Evolutionary conservation across 768 basidiomycete genomes (phyloP).

Genomic region (Tylopilus balloui): DNA sequence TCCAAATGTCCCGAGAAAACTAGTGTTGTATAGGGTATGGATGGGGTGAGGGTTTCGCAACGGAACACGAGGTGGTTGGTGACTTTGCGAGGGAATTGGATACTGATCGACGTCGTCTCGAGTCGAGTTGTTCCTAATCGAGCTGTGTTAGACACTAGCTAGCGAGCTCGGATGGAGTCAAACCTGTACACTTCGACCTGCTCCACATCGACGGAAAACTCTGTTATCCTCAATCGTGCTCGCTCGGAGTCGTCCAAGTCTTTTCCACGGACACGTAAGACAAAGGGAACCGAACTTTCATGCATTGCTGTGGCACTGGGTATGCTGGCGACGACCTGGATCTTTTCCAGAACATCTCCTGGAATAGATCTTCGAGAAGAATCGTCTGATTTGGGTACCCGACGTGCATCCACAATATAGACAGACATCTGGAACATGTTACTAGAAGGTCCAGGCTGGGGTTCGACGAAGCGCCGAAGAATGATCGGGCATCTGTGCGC

Average conservation of each 20-base stretch:
- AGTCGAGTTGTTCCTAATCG: slow-evolving; percentile 39
- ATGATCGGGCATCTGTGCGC: slow-evolving; percentile 40
- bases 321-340: slow-evolving; percentile 61
- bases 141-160: slow-evolving; percentile 6
- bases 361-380: slow-evolving; percentile 39
- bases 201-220: slow-evolving; percentile 51
- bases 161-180: slow-evolving; percentile 16
- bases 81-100: slow-evolving; percentile 50
- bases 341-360: slow-evolving; percentile 49
- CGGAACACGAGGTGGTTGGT: slow-evolving; percentile 63
- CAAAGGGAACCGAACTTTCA: slow-evolving; percentile 47
- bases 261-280: slow-evolving; percentile 56
- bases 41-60: slow-evolving; percentile 53
- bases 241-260: slow-evolving; percentile 47
- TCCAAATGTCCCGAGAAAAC: slow-evolving; percentile 31
- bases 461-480: slow-evolving; percentile 51
- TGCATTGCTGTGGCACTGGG: slow-evolving; percentile 51
- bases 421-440: slow-evolving; percentile 32
- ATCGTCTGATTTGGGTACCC: slow-evolving; percentile 11
- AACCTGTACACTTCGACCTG: slow-evolving; percentile 70
- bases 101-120: slow-evolving; percentile 40
- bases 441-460: slow-evolving; percentile 32
- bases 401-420: slow-evolving; percentile 43
- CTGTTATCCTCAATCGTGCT: slow-evolving; percentile 51
- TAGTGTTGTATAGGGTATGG: slow-evolving; percentile 43